A percentile compares a stretch with the other conserved stretches of the same genome.
These are phyloP conservation scores for Juncus effusus DNA, from an alignment of 176 grass and related monocot species.

Conservation along the genomic window DNA sequence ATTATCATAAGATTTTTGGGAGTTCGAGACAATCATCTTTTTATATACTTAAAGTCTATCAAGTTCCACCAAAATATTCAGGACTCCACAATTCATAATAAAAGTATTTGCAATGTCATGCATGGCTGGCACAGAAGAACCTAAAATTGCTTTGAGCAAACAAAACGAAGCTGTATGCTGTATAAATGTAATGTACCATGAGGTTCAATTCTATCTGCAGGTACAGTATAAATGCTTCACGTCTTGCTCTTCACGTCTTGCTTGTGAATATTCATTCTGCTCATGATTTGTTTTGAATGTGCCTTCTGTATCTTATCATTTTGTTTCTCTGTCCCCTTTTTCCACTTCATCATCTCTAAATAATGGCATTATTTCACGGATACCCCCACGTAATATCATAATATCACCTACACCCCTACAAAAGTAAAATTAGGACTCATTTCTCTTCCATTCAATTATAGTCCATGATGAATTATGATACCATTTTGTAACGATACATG, in stretches of 20 bases:
- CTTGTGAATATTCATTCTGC: neutral
- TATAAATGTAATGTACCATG: neutral
- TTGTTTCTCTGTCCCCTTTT: neutral
- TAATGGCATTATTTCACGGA: neutral
- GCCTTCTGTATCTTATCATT: neutral
- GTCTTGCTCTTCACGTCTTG: constrained; percentile 19
- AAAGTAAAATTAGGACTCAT: no score
- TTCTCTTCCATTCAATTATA: no score
- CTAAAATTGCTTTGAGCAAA: neutral
- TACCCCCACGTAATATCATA: no score
- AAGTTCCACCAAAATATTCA: no score
- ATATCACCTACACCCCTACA: no score
- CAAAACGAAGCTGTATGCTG: neutral
- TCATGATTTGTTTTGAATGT: constrained; percentile 19
- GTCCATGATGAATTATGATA: no score
- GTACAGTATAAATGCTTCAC: constrained; percentile 37
- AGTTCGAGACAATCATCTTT: no score
- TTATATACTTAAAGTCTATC: no score
- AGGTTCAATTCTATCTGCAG: neutral
- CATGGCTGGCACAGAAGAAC: neutral
- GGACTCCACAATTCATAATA: no score
- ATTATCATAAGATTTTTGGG: no score
- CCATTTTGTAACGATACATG: no score
- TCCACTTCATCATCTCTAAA: neutral
- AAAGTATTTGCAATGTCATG: no score